Evolutionary conservation across 441 rosid species (phyloP).

Genomic region (Bruguiera hainesii): DNA sequence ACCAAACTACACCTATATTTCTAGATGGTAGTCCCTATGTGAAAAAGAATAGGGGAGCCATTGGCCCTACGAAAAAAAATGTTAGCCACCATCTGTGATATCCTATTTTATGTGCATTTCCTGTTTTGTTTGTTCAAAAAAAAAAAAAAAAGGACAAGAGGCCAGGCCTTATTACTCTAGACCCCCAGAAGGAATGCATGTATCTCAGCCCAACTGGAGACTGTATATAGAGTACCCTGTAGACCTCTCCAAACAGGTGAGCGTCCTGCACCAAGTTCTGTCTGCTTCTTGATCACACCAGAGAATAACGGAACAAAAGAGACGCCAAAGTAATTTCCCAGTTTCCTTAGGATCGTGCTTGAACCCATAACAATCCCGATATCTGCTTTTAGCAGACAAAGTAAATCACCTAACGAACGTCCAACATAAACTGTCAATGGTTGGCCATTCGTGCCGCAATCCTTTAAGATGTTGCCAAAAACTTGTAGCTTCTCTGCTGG

Average conservation of each 20-base stretch:
- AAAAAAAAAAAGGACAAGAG: background rate
- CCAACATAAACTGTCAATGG: conserved; percentile 59
- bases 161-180: conserved; percentile 24
- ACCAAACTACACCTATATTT: conserved; percentile 10
- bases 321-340: conserved; percentile 68
- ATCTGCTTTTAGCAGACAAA: conserved; percentile 76
- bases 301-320: conserved; percentile 64
- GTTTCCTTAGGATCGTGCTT: conserved; percentile 64
- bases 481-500: conserved; percentile 61
- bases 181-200: conserved; percentile 78
- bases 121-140: conserved; percentile 14
- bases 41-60: conserved; percentile 28
- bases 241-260: conserved; percentile 46
- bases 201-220: conserved; percentile 78
- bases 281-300: conserved; percentile 64
- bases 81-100: conserved; percentile 30
- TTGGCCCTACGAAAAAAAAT: conserved; percentile 29
- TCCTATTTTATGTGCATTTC: conserved; percentile 18
- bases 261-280: conserved; percentile 34
- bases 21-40: conserved; percentile 22
- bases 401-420: conserved; percentile 72
- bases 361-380: conserved; percentile 73
- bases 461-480: conserved; percentile 39
- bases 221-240: conserved; percentile 72
- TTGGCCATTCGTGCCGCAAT: conserved; percentile 25